phyloP scores from a whole-genome alignment of 2,329 filamentous ascomycete genomes.

The Monilinia fructicola region DNA sequence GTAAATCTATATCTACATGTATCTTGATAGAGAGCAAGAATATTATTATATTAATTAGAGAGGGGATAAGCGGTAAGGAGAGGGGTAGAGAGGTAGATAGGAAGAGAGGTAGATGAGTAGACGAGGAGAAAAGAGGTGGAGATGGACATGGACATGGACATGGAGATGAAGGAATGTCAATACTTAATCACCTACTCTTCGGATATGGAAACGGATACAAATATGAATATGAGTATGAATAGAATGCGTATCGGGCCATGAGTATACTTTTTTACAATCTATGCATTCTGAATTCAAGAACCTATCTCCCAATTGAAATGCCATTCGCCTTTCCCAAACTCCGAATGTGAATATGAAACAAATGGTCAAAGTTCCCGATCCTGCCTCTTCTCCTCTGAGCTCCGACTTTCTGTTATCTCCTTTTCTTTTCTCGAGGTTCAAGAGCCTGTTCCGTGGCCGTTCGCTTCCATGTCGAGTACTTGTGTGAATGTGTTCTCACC shows the following conservation, averaged over 20 bases:
- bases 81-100: too few relatives aligned
- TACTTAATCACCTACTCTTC: neutral
- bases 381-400: neutral
- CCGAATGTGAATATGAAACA: neutral
- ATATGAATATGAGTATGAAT: neutral
- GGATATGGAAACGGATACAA: neutral
- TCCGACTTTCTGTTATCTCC: neutral
- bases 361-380: neutral
- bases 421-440: neutral
- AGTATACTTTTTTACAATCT: neutral
- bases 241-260: neutral
- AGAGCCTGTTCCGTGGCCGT: neutral
- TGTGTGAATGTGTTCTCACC: neutral
- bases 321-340: neutral
- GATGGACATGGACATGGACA: neutral
- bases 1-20: too few relatives aligned
- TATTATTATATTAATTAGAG: too few relatives aligned
- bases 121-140: too few relatives aligned
- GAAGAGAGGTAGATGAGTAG: too few relatives aligned
- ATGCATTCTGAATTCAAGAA: neutral
- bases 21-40: too few relatives aligned
- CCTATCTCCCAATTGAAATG: neutral
- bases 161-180: neutral
- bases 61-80: too few relatives aligned
- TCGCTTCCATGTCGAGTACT: neutral